These are phyloP conservation scores for Leishmania lainsoni DNA, from an alignment of 208 protist species.

Conservation along the genomic window DNA sequence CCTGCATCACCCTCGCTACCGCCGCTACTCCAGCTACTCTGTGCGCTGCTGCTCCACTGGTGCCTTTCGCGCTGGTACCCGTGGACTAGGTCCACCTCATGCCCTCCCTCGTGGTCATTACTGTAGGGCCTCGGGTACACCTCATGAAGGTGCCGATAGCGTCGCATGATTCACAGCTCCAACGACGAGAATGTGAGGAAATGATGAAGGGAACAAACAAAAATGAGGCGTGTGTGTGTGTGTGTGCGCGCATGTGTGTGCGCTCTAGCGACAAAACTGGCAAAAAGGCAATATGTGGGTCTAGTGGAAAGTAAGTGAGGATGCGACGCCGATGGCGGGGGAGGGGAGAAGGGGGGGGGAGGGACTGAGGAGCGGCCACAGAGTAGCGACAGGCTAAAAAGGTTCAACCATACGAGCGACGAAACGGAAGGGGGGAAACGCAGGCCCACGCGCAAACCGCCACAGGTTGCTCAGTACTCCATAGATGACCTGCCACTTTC, in stretches of 20 bases:
- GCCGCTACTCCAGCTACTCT: not conserved
- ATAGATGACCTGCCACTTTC: not conserved
- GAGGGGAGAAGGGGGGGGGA: not conserved
- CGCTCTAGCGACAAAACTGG: slow-evolving; percentile 1
- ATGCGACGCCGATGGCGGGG: not conserved
- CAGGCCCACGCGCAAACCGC: not conserved
- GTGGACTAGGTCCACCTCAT: not conserved
- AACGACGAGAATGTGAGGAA: slow-evolving; percentile 11
- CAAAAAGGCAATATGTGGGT: not conserved
- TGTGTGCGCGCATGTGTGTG: not conserved
- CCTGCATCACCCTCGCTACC: not conserved
- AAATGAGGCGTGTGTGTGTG: not conserved
- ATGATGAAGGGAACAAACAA: not conserved
- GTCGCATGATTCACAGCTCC: not conserved
- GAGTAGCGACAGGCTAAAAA: not conserved
- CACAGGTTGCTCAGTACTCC: not conserved
- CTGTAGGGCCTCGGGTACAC: not conserved
- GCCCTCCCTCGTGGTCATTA: not conserved
- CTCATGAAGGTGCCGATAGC: slow-evolving; percentile 1
- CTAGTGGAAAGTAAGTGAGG: not conserved
- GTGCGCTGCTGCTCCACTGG: not conserved
- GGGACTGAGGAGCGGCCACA: not conserved
- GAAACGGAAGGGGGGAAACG: not conserved
- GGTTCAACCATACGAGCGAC: not conserved
- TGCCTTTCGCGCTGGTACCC: not conserved